phyloP scores from a whole-genome alignment of 805 yeast species.

The Aciculoconidium aculeatum region DNA sequence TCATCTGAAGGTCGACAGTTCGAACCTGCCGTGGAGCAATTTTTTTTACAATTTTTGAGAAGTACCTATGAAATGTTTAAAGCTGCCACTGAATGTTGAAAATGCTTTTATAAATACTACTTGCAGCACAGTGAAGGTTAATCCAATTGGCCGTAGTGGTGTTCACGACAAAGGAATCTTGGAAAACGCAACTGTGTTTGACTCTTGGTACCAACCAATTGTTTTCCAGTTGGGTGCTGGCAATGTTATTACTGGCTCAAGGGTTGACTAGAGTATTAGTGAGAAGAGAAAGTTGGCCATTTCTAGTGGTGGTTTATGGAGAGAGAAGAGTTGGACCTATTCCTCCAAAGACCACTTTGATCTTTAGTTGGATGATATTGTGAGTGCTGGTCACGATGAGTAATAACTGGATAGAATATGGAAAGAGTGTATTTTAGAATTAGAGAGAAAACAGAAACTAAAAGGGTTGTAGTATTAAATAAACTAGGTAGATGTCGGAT shows the following conservation, averaged over 20 bases:
- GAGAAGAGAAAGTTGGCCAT: slow-evolving; percentile 75
- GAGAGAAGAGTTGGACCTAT: slow-evolving; percentile 66
- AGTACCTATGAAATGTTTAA: too few relatives aligned
- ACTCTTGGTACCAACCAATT: slow-evolving; percentile 67
- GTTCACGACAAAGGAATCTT: slow-evolving; percentile 80
- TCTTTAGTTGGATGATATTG: slow-evolving; percentile 55
- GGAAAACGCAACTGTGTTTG: slow-evolving; percentile 66
- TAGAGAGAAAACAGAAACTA: too few relatives aligned
- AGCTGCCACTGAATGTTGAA: too few relatives aligned
- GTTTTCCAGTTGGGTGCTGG: slow-evolving; percentile 70
- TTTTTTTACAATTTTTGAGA: too few relatives aligned
- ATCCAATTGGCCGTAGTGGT: slow-evolving; percentile 55
- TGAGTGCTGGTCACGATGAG: slow-evolving; percentile 22
- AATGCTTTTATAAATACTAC: too few relatives aligned
- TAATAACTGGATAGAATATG: too few relatives aligned
- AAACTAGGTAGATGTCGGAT: too few relatives aligned
- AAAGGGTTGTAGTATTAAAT: too few relatives aligned
- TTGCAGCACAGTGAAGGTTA: too few relatives aligned
- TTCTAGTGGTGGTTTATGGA: slow-evolving; percentile 83
- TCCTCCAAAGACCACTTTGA: slow-evolving; percentile 71
- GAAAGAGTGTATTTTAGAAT: too few relatives aligned
- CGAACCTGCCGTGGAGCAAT: slow-evolving; percentile 38
- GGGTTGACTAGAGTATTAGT: slow-evolving; percentile 70
- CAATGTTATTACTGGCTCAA: slow-evolving; percentile 76
- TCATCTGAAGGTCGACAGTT: slow-evolving; percentile 35